phyloP scores from a whole-genome alignment of 2,329 filamentous ascomycete genomes.

The Ceratocystis huliohia region DNA sequence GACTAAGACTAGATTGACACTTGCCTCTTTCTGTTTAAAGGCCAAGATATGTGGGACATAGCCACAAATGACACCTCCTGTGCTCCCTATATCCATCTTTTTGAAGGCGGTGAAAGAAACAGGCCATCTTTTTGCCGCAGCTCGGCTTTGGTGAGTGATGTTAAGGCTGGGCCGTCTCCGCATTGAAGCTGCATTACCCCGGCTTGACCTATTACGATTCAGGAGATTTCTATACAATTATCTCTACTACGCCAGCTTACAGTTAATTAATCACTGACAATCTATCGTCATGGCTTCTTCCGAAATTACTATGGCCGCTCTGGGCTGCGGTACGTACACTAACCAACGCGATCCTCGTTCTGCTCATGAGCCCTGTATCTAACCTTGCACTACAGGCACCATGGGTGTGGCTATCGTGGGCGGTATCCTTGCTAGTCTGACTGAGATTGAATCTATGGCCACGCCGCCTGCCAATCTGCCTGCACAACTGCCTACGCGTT shows the following conservation, averaged over 20 bases:
- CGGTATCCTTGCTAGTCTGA: conserved; percentile 62
- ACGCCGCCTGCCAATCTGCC: conserved; percentile 34
- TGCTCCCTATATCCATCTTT: not conserved
- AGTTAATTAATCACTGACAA: not conserved
- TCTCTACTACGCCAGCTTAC: not conserved
- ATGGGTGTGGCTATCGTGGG: conserved; percentile 77
- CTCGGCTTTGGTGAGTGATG: not conserved
- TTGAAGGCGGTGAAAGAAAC: conserved; percentile 16
- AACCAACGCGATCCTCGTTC: not conserved
- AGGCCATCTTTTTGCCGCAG: conserved; percentile 3
- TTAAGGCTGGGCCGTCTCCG: conserved; percentile 9
- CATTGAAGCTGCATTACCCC: conserved; percentile 12
- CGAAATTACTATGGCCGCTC: conserved; percentile 60
- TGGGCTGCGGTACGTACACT: conserved; percentile 55
- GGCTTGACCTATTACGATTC: not conserved
- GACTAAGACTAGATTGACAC: conserved; percentile 6
- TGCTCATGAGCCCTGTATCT: not conserved
- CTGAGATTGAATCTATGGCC: conserved; percentile 37
- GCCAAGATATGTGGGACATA: not conserved
- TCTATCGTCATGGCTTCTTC: conserved; percentile 8
- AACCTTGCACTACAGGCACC: conserved; percentile 42
- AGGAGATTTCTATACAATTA: not conserved
- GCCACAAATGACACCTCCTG: not conserved
- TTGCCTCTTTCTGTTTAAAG: no score
- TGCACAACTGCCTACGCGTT: conserved; percentile 52